Evolutionary conservation across 164 flowering plant species (phyloP), one percentile per base, ranked within the genome.

Genomic region (Stephania japonica): DNA sequence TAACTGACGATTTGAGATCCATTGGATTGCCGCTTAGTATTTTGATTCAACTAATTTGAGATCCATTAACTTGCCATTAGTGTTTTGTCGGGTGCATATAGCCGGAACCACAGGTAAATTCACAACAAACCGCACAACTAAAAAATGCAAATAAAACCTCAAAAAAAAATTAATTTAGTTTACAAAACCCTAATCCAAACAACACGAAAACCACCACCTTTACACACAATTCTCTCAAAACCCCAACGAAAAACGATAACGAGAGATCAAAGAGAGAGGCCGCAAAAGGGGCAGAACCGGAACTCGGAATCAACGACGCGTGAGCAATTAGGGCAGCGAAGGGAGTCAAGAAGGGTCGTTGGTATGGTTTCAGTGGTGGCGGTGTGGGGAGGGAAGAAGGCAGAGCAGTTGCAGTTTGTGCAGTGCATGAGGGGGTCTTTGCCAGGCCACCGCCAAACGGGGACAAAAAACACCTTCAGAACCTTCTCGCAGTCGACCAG

Each of bases 251-350:
- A 6, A 14, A n/a, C 16, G n/a, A 61, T 8, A 61, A 8, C 19
- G 64, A 61, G 64, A 61, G 24, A 42, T 83, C 68, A 91, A 80
- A 91, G 84, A 42, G 87, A 68, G 26, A 87, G 76, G n/a, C 98
- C 97, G 71, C 97, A 94, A 70, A 75, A 94, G 69, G 98, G 98
- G 82, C 98, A 92, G 86, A 90, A 94, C 4, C 79, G 78, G 80
- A 91, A 94, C 5, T 86, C 84, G 12, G 87, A 75, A 63, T 88
- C 90, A 26, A 91, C 91, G 13, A 64, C 77, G 42, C 88, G 80
- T 73, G 80, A 78, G 71, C 97, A 92, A 69, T 78, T 87, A 24
- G 79, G 84, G 78, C 97, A 90, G 27, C 84, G 83, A 25, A 83
- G 74, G 56, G 13, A 73, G 61, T 80, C 81, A 9, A 81, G 43